phyloP scores from a whole-genome alignment of 2,329 filamentous ascomycete species.

The Colletotrichum sp. region DNA sequence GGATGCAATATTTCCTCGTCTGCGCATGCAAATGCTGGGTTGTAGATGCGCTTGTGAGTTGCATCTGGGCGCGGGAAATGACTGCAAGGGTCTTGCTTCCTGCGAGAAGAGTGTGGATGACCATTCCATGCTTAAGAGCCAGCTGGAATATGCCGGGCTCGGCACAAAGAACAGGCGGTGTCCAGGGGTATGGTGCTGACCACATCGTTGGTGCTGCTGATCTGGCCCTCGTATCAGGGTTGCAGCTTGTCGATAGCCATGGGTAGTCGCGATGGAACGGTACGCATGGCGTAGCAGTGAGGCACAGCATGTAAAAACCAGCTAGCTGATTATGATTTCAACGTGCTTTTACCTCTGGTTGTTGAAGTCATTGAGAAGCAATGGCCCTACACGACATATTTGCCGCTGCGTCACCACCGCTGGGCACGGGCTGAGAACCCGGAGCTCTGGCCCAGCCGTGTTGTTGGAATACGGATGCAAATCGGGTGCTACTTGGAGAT shows the following conservation, averaged over 20 bases:
- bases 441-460: not conserved
- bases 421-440: not conserved
- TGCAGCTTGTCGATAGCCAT: not conserved
- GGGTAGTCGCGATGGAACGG: not conserved
- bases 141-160: constrained; percentile 1
- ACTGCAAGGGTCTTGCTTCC: not conserved
- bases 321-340: not conserved
- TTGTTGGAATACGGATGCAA: not conserved
- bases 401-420: not conserved
- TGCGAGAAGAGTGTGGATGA: not conserved
- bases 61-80: not conserved
- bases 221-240: not conserved
- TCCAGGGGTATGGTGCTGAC: not conserved
- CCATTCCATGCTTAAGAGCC: not conserved
- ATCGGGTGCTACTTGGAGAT: not conserved
- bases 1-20: constrained; percentile 6
- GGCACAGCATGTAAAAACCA: not conserved
- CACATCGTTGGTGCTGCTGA: not conserved
- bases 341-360: not conserved
- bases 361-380: not conserved
- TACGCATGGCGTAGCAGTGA: not conserved
- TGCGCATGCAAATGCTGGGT: not conserved
- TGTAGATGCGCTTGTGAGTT: not conserved
- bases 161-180: not conserved
- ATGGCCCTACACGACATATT: not conserved